A percentile compares a stretch with the other conserved stretches of the same genome.
Conservation (phyloP, 768 basidiomycete species). For the Lactarius vividus region DNA sequence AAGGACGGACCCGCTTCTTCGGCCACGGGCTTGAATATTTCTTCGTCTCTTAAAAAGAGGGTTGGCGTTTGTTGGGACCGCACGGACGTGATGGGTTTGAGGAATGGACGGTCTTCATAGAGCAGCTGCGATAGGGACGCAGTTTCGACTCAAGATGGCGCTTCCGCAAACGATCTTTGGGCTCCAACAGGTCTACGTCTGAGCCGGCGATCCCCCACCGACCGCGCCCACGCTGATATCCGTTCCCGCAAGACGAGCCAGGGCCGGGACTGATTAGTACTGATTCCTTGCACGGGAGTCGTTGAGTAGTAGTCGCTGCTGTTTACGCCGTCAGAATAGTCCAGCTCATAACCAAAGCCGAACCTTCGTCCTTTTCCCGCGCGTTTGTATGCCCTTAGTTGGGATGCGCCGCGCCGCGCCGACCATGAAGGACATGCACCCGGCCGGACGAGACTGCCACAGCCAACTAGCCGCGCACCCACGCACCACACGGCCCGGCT, state of each 20-base stretch:
- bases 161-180: conserved; percentile 32
- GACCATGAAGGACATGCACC: conserved; percentile 2
- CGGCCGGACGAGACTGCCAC: too few species aligned
- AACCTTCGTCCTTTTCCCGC: not conserved
- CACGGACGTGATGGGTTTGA: too few species aligned
- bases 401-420: not conserved
- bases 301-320: not conserved
- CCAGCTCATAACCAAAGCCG: not conserved
- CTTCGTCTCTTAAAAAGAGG: too few species aligned
- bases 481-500: too few species aligned
- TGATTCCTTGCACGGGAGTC: conserved; percentile 4
- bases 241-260: not conserved
- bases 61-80: too few species aligned
- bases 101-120: too few species aligned
- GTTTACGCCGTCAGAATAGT: not conserved
- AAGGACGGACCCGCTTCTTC: too few species aligned
- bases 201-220: conserved; percentile 10
- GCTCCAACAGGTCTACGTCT: conserved; percentile 22
- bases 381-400: not conserved
- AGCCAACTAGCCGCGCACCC: too few species aligned
- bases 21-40: too few species aligned
- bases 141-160: conserved; percentile 32
- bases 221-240: conserved; percentile 7
- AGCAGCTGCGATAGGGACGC: conserved; percentile 46
- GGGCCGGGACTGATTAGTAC: not conserved